Evolutionary conservation across 176 grass and related monocot species (phyloP).

Genomic region (Triticum urartu): DNA sequence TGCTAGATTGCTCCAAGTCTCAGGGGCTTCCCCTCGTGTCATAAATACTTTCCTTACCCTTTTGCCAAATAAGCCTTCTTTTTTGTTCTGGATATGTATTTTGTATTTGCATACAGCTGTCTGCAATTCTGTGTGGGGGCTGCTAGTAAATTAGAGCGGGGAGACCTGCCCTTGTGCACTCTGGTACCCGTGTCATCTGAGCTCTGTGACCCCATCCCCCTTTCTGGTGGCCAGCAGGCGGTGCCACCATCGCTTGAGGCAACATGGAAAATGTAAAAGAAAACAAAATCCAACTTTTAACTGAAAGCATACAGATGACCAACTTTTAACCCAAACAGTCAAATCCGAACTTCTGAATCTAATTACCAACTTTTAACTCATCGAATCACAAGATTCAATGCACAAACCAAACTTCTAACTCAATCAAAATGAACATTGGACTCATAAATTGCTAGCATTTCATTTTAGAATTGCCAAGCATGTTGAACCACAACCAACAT

Average conservation of each 20-base stretch:
- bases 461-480: slow-evolving; percentile 1
- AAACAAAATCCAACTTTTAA: background rate
- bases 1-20: too few species aligned
- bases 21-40: background rate
- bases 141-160: background rate
- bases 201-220: background rate
- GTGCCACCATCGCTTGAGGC: background rate
- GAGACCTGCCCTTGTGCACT: background rate
- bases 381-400: background rate
- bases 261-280: background rate
- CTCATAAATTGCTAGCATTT: background rate
- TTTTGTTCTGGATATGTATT: background rate
- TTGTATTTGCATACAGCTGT: background rate
- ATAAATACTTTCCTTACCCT: background rate
- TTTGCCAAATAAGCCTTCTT: background rate
- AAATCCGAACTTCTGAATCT: background rate
- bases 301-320: background rate
- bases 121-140: background rate
- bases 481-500: slow-evolving; percentile 11
- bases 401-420: background rate
- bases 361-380: background rate
- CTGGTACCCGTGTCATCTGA: background rate
- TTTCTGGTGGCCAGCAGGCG: background rate
- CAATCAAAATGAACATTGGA: background rate
- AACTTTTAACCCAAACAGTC: background rate